These are phyloP conservation scores for Alternaria gansuensis DNA, from an alignment of 2,329 filamentous ascomycete species.

Conservation along the genomic window DNA sequence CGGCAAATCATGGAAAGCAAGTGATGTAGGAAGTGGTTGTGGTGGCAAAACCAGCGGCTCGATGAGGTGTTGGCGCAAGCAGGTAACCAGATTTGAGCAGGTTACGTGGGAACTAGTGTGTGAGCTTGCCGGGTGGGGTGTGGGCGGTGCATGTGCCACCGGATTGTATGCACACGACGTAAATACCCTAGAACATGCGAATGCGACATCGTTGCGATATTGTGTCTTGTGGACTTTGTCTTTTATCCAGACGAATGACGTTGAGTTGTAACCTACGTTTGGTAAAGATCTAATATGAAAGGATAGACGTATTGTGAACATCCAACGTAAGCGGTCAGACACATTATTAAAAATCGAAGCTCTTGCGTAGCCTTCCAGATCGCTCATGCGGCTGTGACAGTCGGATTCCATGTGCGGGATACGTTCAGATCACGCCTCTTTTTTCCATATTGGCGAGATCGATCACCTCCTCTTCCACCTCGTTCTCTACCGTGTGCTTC, in stretches of 20 bases:
- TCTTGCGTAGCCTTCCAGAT: constrained; percentile 6
- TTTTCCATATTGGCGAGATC: constrained; percentile 49
- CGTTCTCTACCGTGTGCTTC: constrained; percentile 37
- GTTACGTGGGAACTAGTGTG: constrained; percentile 33
- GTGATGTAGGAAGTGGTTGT: constrained; percentile 13
- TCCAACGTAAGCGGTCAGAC: constrained; percentile 2
- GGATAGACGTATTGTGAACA: constrained; percentile 4
- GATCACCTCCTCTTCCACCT: constrained; percentile 51
- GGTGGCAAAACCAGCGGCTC: constrained; percentile 21
- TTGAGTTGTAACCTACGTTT: background rate
- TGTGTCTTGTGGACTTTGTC: background rate
- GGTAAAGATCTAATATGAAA: background rate
- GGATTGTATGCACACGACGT: background rate
- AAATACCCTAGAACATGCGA: background rate
- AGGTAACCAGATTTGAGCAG: constrained; percentile 35
- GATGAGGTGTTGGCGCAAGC: constrained; percentile 20
- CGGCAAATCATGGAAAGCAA: constrained; percentile 17
- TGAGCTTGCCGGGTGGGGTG: constrained; percentile 15
- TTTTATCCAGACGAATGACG: background rate
- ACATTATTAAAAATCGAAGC: background rate
- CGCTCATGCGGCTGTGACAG: background rate
- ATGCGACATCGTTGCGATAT: constrained; percentile 3
- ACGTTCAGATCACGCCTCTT: constrained; percentile 39
- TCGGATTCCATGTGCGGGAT: background rate
- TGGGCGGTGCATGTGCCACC: constrained; percentile 11